phyloP scores from a whole-genome alignment of 139 green algal species.

The Zygnema cylindricum region DNA sequence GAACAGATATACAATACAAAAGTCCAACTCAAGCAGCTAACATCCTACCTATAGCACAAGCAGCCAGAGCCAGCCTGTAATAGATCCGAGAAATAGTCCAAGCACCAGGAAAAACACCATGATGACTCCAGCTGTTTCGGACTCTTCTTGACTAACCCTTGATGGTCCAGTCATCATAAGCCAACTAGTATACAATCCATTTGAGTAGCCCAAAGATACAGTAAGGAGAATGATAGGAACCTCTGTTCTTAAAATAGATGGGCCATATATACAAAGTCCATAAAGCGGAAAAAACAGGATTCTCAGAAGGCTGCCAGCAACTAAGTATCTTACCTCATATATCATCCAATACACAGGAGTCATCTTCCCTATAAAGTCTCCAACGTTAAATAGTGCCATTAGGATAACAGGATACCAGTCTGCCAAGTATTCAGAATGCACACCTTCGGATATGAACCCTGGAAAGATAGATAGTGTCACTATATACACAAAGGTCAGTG shows the following conservation, averaged over 20 bases:
- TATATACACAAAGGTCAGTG: constrained; percentile 24
- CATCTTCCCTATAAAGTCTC: constrained; percentile 57
- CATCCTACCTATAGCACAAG: neutral
- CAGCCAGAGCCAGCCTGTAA: constrained; percentile 74
- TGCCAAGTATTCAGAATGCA: constrained; percentile 72
- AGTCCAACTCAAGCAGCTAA: too few species aligned
- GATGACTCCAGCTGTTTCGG: constrained; percentile 71
- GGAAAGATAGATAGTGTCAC: constrained; percentile 90
- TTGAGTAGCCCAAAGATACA: constrained; percentile 67
- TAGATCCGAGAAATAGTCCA: constrained; percentile 77
- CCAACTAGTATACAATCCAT: constrained; percentile 67
- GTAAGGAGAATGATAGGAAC: constrained; percentile 56
- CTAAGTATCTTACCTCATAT: neutral
- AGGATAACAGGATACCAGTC: constrained; percentile 85
- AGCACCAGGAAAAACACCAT: constrained; percentile 82
- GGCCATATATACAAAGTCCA: constrained; percentile 30
- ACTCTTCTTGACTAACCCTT: constrained; percentile 25
- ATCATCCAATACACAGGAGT: constrained; percentile 3
- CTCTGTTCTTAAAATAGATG: constrained; percentile 23
- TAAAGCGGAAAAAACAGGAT: constrained; percentile 73
- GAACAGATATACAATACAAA: too few species aligned
- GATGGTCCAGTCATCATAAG: constrained; percentile 60
- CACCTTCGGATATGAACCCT: constrained; percentile 85
- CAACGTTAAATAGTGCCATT: constrained; percentile 49
- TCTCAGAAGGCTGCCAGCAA: constrained; percentile 7